Evolutionary conservation across 129 eudicot genomes (phyloP), one percentile per base, ranked within the genome.

Genomic region (Arctium lappa): DNA sequence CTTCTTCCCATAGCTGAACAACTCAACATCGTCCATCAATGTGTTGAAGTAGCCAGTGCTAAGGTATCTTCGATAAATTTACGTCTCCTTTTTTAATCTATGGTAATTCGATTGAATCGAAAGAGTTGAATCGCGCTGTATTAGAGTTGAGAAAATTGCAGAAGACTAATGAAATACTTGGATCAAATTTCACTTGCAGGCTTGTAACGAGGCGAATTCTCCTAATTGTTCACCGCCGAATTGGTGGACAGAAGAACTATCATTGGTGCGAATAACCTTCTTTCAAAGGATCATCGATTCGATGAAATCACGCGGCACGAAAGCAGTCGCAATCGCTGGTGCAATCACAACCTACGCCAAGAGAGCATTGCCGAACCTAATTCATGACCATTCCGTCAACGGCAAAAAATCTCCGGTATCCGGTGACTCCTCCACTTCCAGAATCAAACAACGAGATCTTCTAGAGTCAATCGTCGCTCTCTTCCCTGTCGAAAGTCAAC

Each of bases 231-330:
- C 94, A 42, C 98, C 95, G 8, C 88, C 91, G 69, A 94, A 94
- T 65, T 92, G 97, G 95, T 94, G 98, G 98, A 81, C 93, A 0
- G 91, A 94, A 42, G 98, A 94, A 76, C 86, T 94, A 69, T 80
- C 98, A 10, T 90, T 86, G 82, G 53, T 94, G 1, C 87, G 85
- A 84, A 82, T 94, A 66, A 27, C 50, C 37, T 89, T 85, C 83
- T 94, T 94, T 73, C 85, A 74, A 39, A 88, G 76, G 42, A 86
- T 94, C 56, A 81, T 90, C 11, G 73, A 86, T 8, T 48, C 95
- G 37, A 94, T 94, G 97, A 90, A 88, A 60, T 53, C 83, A 6
- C 81, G 91, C 6, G 95, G 95, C 1, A 91, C 91, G n/a, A 89
- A 90, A 74, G 76, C 88, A 62, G 81, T 89, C 1, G 78, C 92